Conservation (phyloP, 148 eudicot genomes). For the Amaranthus hypochondriacus region DNA sequence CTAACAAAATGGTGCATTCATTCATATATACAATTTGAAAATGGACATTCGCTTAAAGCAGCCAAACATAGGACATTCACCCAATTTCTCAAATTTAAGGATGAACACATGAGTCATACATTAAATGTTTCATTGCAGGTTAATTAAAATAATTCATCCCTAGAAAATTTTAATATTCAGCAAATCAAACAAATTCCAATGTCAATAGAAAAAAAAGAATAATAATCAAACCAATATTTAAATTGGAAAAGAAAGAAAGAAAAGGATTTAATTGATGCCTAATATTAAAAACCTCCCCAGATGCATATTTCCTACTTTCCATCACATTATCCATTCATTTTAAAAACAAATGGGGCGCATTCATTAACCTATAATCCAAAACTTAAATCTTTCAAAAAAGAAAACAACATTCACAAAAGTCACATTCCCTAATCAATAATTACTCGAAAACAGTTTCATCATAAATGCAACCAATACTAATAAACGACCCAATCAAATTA, state of each 20-base stretch:
- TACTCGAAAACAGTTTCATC: too few relatives aligned
- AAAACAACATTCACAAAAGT: background rate
- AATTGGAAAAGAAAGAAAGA: background rate
- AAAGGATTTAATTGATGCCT: too few relatives aligned
- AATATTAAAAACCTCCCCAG: background rate
- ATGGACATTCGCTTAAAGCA: background rate
- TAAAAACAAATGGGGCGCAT: background rate
- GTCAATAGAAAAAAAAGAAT: background rate
- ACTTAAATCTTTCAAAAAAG: background rate
- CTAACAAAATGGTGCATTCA: background rate
- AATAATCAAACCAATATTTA: background rate
- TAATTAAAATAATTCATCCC: background rate
- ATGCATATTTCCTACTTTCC: background rate
- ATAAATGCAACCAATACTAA: too few relatives aligned
- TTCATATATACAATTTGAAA: background rate
- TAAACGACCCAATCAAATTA: too few relatives aligned
- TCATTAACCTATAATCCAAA: background rate
- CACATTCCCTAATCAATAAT: too few relatives aligned
- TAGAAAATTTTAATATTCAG: background rate
- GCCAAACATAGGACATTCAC: too few relatives aligned
- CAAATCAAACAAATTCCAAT: background rate
- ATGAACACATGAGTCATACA: too few relatives aligned
- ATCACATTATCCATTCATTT: background rate
- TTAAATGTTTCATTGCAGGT: background rate
- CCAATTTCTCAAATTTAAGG: too few relatives aligned